phyloP scores from a whole-genome alignment of 164 flowering plant species.

The Echeveria elegans region DNA sequence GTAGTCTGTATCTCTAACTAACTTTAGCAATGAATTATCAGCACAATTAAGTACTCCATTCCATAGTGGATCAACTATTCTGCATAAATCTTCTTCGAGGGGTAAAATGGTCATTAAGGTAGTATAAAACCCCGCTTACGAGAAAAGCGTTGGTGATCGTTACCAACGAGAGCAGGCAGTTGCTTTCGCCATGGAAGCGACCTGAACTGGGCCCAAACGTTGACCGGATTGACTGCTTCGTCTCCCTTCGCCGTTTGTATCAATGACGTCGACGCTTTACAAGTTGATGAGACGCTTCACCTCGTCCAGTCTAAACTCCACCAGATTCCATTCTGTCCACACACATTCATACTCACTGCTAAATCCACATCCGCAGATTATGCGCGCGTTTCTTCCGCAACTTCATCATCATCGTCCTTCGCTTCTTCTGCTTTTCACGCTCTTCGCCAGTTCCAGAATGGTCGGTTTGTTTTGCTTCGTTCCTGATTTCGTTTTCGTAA shows the following conservation, averaged over 20 bases:
- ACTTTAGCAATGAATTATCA: too few species aligned
- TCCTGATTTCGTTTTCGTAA: not conserved
- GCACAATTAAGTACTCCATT: too few species aligned
- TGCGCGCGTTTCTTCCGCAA: not conserved
- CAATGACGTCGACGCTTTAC: not conserved
- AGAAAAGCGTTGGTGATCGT: not conserved
- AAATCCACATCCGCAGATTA: not conserved
- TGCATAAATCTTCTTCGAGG: not conserved
- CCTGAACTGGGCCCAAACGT: not conserved
- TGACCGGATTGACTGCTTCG: not conserved
- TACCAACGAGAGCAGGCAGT: not conserved
- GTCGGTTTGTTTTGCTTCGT: not conserved
- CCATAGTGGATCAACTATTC: too few species aligned
- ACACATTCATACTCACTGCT: not conserved
- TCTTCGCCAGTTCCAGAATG: not conserved
- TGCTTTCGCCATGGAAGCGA: not conserved
- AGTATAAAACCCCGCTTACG: not conserved
- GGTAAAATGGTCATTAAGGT: not conserved
- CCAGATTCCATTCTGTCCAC: not conserved
- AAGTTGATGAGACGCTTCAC: not conserved
- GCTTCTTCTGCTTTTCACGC: not conserved
- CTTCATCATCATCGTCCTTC: not conserved
- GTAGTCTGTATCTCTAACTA: not conserved
- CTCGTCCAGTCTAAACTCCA: not conserved
- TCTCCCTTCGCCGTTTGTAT: not conserved